Evolutionary conservation across 2,329 filamentous ascomycete species (phyloP).

Genomic region (Colletotrichum sp.): DNA sequence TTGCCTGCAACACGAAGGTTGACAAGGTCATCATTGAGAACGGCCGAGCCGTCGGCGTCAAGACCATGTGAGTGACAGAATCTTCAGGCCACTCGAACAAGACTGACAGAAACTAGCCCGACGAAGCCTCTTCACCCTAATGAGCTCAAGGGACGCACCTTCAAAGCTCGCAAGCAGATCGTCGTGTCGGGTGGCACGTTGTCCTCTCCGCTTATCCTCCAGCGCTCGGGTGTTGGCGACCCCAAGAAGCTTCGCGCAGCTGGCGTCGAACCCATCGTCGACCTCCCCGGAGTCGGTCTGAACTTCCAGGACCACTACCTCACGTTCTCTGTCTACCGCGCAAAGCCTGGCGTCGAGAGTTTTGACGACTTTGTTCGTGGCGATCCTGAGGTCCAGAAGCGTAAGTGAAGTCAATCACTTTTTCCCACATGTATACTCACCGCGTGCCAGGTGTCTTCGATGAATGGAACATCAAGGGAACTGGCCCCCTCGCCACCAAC

Average conservation of each 20-base stretch:
- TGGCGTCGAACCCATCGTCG: slow-evolving; percentile 72
- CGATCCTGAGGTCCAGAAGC: slow-evolving; percentile 74
- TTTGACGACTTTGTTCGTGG: slow-evolving; percentile 84
- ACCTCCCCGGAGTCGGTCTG: slow-evolving; percentile 75
- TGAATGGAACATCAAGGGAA: slow-evolving; percentile 81
- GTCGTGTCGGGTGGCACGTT: slow-evolving; percentile 76
- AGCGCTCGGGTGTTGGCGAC: slow-evolving; percentile 76
- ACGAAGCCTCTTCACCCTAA: slow-evolving; percentile 71
- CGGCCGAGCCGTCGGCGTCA: slow-evolving; percentile 73
- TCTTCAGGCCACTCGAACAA: not conserved
- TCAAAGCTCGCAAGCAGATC: slow-evolving; percentile 75
- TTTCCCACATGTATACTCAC: not conserved
- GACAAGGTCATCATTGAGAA: slow-evolving; percentile 79
- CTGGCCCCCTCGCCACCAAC: slow-evolving; percentile 78
- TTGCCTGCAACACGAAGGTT: slow-evolving; percentile 78
- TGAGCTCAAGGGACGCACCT: slow-evolving; percentile 57
- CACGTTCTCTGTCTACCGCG: slow-evolving; percentile 73
- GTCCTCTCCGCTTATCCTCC: slow-evolving; percentile 76
- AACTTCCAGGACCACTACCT: slow-evolving; percentile 83
- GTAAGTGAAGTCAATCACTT: slow-evolving; percentile 32
- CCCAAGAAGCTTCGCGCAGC: slow-evolving; percentile 72
- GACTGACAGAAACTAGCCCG: slow-evolving; percentile 30
- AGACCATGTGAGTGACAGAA: slow-evolving; percentile 56
- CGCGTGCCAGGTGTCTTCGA: slow-evolving; percentile 64
- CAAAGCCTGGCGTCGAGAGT: slow-evolving; percentile 76